Conservation (phyloP, 1,284 basidiomycete species). For the Meira miltonrushii region DNA sequence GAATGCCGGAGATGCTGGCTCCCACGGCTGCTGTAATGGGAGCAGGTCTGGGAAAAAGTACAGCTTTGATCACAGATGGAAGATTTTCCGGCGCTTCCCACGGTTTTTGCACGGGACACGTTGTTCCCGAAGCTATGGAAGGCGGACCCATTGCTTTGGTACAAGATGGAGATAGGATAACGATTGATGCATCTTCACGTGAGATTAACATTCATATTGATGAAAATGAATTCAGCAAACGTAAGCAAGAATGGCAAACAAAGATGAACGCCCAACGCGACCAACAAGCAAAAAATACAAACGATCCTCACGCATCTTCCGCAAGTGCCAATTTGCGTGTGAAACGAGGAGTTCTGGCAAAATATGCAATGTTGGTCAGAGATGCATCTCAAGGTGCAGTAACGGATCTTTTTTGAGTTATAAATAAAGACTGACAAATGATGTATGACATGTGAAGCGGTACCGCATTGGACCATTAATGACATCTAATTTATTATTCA, state of each 20-base stretch:
- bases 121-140: conserved; percentile 83
- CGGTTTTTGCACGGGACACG: conserved; percentile 75
- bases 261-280: conserved; percentile 18
- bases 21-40: conserved; percentile 57
- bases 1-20: conserved; percentile 75
- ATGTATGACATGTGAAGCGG: no score
- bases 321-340: conserved; percentile 14
- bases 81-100: conserved; percentile 78
- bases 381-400: conserved; percentile 12
- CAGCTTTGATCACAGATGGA: conserved; percentile 91
- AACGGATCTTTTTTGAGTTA: conserved; percentile 8
- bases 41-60: conserved; percentile 81
- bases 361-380: conserved; percentile 7
- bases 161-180: conserved; percentile 76
- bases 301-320: no score
- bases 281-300: conserved; percentile 19
- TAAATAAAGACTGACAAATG: no score
- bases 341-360: conserved; percentile 19
- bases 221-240: conserved; percentile 15
- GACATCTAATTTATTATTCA: no score
- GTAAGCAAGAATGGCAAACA: conserved; percentile 20
- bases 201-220: conserved; percentile 32
- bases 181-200: conserved; percentile 60
- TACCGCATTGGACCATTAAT: no score
- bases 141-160: conserved; percentile 88